Conservation (phyloP, 2,329 filamentous ascomycete genomes). For the Ophiocordyceps polyrhachis-furcata region DNA sequence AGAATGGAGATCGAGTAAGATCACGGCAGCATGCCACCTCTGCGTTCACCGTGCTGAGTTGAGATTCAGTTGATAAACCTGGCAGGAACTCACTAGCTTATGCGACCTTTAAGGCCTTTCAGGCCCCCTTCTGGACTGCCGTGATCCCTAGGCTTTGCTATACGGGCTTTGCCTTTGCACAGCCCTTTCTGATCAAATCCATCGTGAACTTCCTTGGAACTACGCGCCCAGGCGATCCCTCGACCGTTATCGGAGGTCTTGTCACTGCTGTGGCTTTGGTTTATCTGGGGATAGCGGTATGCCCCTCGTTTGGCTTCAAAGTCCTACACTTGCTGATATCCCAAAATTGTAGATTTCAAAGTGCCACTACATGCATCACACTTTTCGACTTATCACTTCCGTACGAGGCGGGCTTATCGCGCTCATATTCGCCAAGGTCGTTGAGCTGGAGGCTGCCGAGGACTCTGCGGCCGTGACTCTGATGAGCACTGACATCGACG, state of each 20-base stretch:
- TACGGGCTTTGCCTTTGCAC: background rate
- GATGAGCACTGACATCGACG: slow-evolving; percentile 29
- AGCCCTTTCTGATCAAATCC: background rate
- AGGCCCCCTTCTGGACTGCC: background rate
- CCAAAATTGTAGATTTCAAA: background rate
- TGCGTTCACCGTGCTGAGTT: background rate
- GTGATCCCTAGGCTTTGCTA: background rate
- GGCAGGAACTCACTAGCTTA: background rate
- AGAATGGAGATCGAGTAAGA: background rate
- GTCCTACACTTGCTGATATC: background rate
- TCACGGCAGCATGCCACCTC: background rate
- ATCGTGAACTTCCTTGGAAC: background rate
- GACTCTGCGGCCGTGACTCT: slow-evolving; percentile 22
- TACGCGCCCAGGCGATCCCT: background rate
- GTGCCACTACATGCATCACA: slow-evolving; percentile 18
- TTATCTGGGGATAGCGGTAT: background rate
- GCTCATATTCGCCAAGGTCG: slow-evolving; percentile 10
- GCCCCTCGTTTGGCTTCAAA: background rate
- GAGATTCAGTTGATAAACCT: background rate
- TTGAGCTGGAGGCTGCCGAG: slow-evolving; percentile 14
- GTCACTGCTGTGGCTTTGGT: background rate
- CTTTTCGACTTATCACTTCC: slow-evolving; percentile 13
- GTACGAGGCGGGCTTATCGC: slow-evolving; percentile 14
- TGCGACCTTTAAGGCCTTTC: background rate
- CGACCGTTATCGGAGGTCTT: background rate